A percentile compares a stretch with the other conserved stretches of the same genome.
These are phyloP conservation scores for Neltuma alba DNA, from an alignment of 306 rosid genomes.

Conservation along the genomic window DNA sequence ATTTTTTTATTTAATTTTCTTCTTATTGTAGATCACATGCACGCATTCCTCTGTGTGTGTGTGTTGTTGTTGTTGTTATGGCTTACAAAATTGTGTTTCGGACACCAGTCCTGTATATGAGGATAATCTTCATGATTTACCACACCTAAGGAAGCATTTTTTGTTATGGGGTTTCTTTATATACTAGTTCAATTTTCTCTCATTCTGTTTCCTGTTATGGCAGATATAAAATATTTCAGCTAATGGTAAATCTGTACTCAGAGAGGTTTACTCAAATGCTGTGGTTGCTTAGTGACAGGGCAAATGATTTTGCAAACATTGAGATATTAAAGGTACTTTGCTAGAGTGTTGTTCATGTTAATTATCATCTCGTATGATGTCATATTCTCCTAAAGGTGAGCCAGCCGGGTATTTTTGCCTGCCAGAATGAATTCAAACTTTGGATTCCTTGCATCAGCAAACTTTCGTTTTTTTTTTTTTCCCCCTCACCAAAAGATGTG, in stretches of 20 bases:
- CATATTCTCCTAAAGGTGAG: conserved; percentile 14
- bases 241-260: conserved; percentile 90
- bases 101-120: background rate
- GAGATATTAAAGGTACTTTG: conserved; percentile 86
- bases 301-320: conserved; percentile 80
- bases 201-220: conserved; percentile 39
- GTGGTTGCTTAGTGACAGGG: conserved; percentile 87
- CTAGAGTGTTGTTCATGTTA: conserved; percentile 27
- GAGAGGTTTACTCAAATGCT: conserved; percentile 98
- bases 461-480: no score
- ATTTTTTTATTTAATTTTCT: background rate
- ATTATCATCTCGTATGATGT: background rate
- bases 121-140: background rate
- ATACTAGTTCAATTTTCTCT: conserved; percentile 24
- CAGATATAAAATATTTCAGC: conserved; percentile 97
- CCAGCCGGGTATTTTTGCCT: background rate
- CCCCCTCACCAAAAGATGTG: no score
- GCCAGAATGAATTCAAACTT: conserved; percentile 18
- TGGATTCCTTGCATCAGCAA: background rate
- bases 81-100: background rate
- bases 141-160: conserved; percentile 1
- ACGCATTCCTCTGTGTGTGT: no score
- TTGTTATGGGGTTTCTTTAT: conserved; percentile 18
- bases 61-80: background rate
- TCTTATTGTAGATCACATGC: background rate